Percentiles rank a stretch among this genome's conserved stretches.
phyloP scores from a whole-genome alignment of 352 stramenopile species.

The Phytophthora crassamura region DNA sequence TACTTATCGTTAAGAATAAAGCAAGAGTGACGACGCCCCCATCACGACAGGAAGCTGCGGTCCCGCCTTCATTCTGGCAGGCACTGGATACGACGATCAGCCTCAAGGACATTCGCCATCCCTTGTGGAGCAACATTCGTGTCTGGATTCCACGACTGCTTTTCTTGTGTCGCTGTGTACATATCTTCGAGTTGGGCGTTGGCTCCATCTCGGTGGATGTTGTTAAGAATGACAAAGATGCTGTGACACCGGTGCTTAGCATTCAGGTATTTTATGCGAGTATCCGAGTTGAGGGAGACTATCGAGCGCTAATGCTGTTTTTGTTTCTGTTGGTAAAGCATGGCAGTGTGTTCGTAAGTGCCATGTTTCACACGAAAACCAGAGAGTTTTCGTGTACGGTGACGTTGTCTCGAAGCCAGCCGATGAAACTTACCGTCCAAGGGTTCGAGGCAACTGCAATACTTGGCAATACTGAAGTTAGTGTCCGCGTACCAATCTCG shows the following conservation, averaged over 20 bases:
- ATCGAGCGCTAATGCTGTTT: slow-evolving; percentile 3
- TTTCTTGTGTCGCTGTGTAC: slow-evolving; percentile 44
- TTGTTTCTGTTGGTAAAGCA: slow-evolving; percentile 26
- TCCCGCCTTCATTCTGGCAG: slow-evolving; percentile 15
- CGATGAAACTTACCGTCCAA: slow-evolving; percentile 16
- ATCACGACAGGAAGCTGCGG: background rate
- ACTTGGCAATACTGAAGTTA: slow-evolving; percentile 39
- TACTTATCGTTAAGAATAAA: slow-evolving; percentile 36
- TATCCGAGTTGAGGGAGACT: background rate
- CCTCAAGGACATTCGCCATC: slow-evolving; percentile 47
- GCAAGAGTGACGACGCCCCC: background rate
- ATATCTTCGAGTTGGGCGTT: slow-evolving; percentile 42
- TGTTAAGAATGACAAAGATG: slow-evolving; percentile 18
- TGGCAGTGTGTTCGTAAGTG: slow-evolving; percentile 35
- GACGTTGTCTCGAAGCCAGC: slow-evolving; percentile 22
- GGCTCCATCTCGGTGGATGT: slow-evolving; percentile 46
- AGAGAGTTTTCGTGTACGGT: slow-evolving; percentile 29
- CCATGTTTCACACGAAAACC: slow-evolving; percentile 27
- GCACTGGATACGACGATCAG: slow-evolving; percentile 33
- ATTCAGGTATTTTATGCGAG: slow-evolving; percentile 24
- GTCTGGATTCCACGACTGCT: slow-evolving; percentile 50
- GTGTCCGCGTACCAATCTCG: slow-evolving; percentile 33
- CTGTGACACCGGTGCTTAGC: slow-evolving; percentile 12
- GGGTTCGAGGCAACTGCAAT: slow-evolving; percentile 9
- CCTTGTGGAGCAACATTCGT: slow-evolving; percentile 40